Conservation (phyloP, 2,329 filamentous ascomycete species). For the Stagonosporopsis vannaccii region DNA sequence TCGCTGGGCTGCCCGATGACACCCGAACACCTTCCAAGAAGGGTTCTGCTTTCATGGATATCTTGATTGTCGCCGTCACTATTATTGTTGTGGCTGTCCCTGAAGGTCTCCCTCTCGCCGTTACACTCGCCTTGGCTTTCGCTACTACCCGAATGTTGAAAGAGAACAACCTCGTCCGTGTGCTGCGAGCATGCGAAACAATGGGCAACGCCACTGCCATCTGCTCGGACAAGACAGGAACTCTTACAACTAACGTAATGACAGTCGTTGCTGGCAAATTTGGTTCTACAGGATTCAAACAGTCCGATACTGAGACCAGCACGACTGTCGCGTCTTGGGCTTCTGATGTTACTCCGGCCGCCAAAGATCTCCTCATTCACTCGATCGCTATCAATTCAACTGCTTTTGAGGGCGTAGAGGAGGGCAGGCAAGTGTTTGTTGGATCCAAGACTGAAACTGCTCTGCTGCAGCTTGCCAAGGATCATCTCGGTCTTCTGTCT, state of each 20-base stretch:
- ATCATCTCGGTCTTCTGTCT: slow-evolving; percentile 60
- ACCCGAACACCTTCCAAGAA: slow-evolving; percentile 36
- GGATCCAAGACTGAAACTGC: slow-evolving; percentile 67
- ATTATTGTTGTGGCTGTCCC: slow-evolving; percentile 54
- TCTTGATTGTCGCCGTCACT: slow-evolving; percentile 53
- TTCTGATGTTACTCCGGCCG: slow-evolving; percentile 53
- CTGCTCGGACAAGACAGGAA: slow-evolving; percentile 49
- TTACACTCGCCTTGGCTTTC: slow-evolving; percentile 47
- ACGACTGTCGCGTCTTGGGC: slow-evolving; percentile 51
- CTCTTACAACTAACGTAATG: slow-evolving; percentile 51
- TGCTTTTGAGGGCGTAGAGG: slow-evolving; percentile 57
- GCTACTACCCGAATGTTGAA: slow-evolving; percentile 47
- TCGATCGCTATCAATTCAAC: slow-evolving; percentile 57
- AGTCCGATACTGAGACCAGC: slow-evolving; percentile 57
- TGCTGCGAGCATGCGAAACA: slow-evolving; percentile 45
- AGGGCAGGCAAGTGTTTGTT: slow-evolving; percentile 59
- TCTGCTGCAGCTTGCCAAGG: slow-evolving; percentile 59
- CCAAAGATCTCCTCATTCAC: slow-evolving; percentile 37
- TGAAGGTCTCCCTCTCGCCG: slow-evolving; percentile 48
- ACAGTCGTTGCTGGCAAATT: slow-evolving; percentile 52
- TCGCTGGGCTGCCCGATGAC: slow-evolving; percentile 41
- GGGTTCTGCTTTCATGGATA: slow-evolving; percentile 50
- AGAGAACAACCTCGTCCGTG: slow-evolving; percentile 46
- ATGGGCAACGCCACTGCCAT: slow-evolving; percentile 49
- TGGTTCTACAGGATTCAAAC: slow-evolving; percentile 54